phyloP scores from a whole-genome alignment of 2,329 filamentous ascomycete species.

The Coniosporium tulheliwenetii region DNA sequence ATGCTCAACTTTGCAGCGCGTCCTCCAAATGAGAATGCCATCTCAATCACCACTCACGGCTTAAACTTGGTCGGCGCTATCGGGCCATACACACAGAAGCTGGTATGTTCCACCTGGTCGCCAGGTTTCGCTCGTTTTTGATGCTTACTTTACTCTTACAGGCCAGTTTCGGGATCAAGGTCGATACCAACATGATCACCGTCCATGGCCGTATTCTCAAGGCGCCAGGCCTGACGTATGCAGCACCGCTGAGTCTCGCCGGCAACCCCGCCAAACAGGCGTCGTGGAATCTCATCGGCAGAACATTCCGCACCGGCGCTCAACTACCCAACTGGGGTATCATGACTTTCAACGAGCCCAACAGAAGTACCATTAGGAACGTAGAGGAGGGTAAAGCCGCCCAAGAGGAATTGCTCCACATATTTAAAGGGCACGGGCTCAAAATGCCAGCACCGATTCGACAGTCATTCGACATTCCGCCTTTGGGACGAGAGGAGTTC shows the following conservation, averaged over 20 bases:
- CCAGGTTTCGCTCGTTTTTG: not conserved
- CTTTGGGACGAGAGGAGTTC: no score
- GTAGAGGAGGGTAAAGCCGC: no score
- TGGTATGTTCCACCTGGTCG: not conserved
- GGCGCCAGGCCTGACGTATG: conserved; percentile 47
- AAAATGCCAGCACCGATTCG: no score
- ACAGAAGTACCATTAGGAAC: no score
- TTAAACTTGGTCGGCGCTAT: conserved; percentile 15
- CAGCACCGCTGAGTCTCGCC: no score
- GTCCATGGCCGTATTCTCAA: conserved; percentile 55
- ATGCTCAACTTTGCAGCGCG: conserved; percentile 66
- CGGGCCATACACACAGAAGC: not conserved
- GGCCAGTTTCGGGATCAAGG: no score
- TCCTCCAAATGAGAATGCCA: conserved; percentile 48
- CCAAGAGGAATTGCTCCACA: no score
- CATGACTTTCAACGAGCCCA: no score
- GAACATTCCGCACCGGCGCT: not conserved
- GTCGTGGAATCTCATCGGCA: conserved; percentile 50
- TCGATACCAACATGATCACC: conserved; percentile 48
- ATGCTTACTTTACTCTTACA: no score
- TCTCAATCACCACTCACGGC: conserved; percentile 45
- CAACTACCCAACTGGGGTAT: not conserved
- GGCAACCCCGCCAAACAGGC: no score
- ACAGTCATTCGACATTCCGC: no score
- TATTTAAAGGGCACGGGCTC: no score